Percentiles rank a stretch among this genome's conserved stretches.
These are phyloP conservation scores for Trichoderma asperelloides DNA, from an alignment of 495 filamentous ascomycete genomes.

Conservation along the genomic window DNA sequence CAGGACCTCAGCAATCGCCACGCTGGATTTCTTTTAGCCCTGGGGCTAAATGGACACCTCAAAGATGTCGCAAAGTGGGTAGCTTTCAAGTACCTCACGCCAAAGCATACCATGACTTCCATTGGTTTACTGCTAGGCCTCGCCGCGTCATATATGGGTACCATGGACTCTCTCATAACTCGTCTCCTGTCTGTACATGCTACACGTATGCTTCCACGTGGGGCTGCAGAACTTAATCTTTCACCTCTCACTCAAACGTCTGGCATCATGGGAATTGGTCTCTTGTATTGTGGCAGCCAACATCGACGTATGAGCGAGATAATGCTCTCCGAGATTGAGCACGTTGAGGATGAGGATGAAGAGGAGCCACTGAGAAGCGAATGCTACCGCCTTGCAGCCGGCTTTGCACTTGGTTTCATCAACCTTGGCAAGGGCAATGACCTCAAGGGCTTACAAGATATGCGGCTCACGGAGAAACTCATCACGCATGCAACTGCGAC, in stretches of 20 bases:
- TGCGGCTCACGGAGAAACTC: slow-evolving; percentile 84
- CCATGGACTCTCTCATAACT: slow-evolving; percentile 92
- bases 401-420: slow-evolving; percentile 89
- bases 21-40: slow-evolving; percentile 81
- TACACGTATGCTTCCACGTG: slow-evolving; percentile 82
- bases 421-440: slow-evolving; percentile 87
- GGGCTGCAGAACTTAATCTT: slow-evolving; percentile 87
- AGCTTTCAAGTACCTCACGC: slow-evolving; percentile 95
- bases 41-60: slow-evolving; percentile 94
- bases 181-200: slow-evolving; percentile 96
- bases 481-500: slow-evolving; percentile 75
- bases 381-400: slow-evolving; percentile 87
- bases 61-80: slow-evolving; percentile 94
- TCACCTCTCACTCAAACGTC: slow-evolving; percentile 92
- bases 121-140: slow-evolving; percentile 88
- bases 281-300: slow-evolving; percentile 90
- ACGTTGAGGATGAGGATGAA: slow-evolving; percentile 57
- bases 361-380: slow-evolving; percentile 82
- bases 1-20: slow-evolving; percentile 85
- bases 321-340: slow-evolving; percentile 95
- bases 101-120: slow-evolving; percentile 98
- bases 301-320: slow-evolving; percentile 98
- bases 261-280: slow-evolving; percentile 92
- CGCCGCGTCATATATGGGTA: slow-evolving; percentile 87
- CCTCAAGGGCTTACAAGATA: slow-evolving; percentile 81